phyloP scores from a whole-genome alignment of 768 basidiomycete genomes.

The Termitomyces sp. region DNA sequence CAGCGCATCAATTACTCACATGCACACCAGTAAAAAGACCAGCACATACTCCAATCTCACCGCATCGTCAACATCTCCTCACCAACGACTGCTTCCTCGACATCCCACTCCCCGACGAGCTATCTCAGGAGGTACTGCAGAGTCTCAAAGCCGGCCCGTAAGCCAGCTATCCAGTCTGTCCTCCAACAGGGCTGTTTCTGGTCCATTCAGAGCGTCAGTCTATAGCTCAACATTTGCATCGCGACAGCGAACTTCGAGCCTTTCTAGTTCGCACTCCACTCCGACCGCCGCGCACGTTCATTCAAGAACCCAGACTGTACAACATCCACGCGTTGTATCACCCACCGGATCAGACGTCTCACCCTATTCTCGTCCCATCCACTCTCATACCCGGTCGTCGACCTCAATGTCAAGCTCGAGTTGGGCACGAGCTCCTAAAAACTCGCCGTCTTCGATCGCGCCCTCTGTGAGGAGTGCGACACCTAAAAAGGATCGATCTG shows the following conservation, averaged over 20 bases:
- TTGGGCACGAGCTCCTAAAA: constrained; percentile 69
- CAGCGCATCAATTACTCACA: constrained; percentile 39
- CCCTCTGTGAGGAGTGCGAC: constrained; percentile 37
- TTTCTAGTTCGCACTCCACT: constrained; percentile 40
- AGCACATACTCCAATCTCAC: constrained; percentile 41
- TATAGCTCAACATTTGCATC: constrained; percentile 75
- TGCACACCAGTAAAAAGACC: constrained; percentile 28
- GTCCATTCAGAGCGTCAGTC: constrained; percentile 52
- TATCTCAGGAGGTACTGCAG: constrained; percentile 44
- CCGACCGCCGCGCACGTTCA: constrained; percentile 35
- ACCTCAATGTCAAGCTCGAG: constrained; percentile 46
- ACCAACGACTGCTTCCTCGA: constrained; percentile 47
- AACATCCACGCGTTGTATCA: constrained; percentile 45
- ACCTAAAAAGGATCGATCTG: constrained; percentile 43
- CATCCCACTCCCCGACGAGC: constrained; percentile 45
- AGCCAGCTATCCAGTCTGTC: constrained; percentile 60
- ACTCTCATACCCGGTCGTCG: constrained; percentile 39
- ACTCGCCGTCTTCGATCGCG: constrained; percentile 48
- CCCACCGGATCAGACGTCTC: constrained; percentile 66
- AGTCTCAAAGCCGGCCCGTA: constrained; percentile 46
- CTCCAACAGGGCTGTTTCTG: constrained; percentile 66
- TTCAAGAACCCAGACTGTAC: constrained; percentile 38
- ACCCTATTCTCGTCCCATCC: constrained; percentile 43
- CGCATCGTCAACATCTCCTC: constrained; percentile 33
- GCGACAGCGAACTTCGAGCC: constrained; percentile 77